Conservation (phyloP, 2,329 filamentous ascomycete species). For the Cercospora zeae-maydis region DNA sequence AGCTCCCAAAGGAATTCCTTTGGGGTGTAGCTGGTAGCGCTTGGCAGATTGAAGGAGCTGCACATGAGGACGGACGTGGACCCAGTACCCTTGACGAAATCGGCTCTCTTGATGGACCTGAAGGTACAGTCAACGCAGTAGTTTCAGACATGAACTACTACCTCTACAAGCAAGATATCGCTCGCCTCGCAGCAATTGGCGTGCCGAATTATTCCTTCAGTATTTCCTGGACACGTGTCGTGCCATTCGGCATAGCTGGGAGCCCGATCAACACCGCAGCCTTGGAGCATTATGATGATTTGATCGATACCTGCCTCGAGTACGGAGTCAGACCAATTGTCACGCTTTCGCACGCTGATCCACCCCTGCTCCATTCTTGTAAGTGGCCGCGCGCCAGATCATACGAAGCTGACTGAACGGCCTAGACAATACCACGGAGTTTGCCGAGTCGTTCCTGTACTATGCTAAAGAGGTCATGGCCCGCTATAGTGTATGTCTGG, state of each 20-base stretch:
- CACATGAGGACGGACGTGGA: conserved; percentile 31
- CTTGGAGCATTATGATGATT: conserved; percentile 48
- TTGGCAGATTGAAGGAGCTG: conserved; percentile 36
- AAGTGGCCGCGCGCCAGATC: background rate
- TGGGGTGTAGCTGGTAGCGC: conserved; percentile 37
- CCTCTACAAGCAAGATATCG: conserved; percentile 25
- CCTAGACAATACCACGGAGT: conserved; percentile 26
- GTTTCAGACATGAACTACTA: conserved; percentile 19
- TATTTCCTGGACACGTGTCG: conserved; percentile 49
- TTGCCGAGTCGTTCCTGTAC: conserved; percentile 39
- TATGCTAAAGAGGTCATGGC: conserved; percentile 42
- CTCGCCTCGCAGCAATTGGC: conserved; percentile 41
- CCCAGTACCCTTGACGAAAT: conserved; percentile 29
- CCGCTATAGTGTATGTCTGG: conserved; percentile 40
- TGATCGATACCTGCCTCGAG: conserved; percentile 44
- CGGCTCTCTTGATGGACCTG: conserved; percentile 31
- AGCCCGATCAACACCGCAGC: conserved; percentile 48
- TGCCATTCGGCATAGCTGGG: conserved; percentile 47
- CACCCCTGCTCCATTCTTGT: conserved; percentile 37
- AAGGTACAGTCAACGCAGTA: conserved; percentile 32
- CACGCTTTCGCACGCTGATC: conserved; percentile 46
- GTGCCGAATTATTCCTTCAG: conserved; percentile 42
- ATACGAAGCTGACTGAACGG: background rate
- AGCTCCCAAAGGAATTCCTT: conserved; percentile 33
- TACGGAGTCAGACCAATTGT: conserved; percentile 45